These are phyloP conservation scores for Termitomyces sp. DNA, from an alignment of 768 basidiomycete species.

Conservation along the genomic window DNA sequence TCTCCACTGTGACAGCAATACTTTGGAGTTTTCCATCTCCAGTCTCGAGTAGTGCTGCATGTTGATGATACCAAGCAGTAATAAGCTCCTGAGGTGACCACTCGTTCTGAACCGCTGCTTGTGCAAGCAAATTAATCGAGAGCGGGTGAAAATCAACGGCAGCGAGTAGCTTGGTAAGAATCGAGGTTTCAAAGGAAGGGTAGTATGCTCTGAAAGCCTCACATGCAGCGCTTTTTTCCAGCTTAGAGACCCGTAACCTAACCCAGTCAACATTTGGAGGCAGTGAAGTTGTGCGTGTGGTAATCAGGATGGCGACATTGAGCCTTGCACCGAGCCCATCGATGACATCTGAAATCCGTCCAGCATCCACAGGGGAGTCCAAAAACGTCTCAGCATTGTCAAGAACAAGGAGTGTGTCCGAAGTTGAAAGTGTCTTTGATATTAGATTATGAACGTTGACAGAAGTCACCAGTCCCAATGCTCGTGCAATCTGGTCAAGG, in stretches of 20 bases:
- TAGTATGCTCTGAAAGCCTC: neutral
- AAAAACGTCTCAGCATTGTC: constrained; percentile 3
- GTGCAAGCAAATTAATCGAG: constrained; percentile 3
- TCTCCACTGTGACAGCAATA: neutral
- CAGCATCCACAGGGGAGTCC: neutral
- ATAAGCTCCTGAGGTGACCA: neutral
- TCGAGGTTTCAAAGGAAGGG: neutral
- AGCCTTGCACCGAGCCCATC: neutral
- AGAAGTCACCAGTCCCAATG: no score
- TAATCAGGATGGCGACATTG: neutral
- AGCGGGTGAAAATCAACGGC: constrained; percentile 3
- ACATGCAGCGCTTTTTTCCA: neutral
- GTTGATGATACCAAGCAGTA: constrained; percentile 1
- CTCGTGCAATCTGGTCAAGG: no score
- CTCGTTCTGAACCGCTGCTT: constrained; percentile 2
- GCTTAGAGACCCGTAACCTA: neutral
- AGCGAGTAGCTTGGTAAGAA: neutral
- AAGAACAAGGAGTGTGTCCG: constrained; percentile 22
- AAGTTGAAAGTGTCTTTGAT: neutral
- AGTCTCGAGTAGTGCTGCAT: neutral
- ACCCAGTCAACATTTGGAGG: neutral
- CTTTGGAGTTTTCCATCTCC: neutral
- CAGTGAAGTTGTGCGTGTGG: neutral
- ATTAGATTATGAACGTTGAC: no score
- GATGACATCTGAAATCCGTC: neutral